Evolutionary conservation across 2,329 filamentous ascomycete species (phyloP), one percentile per base, ranked within the genome.

Genomic region (Colletotrichum musicola): DNA sequence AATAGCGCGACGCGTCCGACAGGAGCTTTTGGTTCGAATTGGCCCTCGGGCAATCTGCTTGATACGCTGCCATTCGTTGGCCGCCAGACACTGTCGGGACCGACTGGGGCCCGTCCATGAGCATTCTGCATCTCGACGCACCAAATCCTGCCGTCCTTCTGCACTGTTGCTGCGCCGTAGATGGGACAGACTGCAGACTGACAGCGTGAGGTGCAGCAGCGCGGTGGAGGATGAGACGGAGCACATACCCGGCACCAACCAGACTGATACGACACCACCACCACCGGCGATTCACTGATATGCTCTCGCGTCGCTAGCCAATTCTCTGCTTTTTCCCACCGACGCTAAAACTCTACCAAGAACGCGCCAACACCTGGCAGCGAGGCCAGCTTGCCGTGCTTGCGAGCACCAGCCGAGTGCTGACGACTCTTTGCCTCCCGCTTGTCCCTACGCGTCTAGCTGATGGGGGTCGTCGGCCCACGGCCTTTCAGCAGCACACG

Each of bases 1-100:
- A 51, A 65, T 51, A 56, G 65, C 55, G 65, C 65, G 62, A 65
- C 62, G 62, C 65, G 54, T 61, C 55, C 35, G 30, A 60, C 50
- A 50, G 30, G 60, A 68, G 54, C 25, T 49, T 35, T 55, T 16
- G n/a, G 27, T 42, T 42, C 12, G 16, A 42, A 18, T 49, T 20
- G 35, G n/a, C 42, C 22, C 22, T 27, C 35, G n/a, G 64, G 38
- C 40, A 20, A 51, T 54, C 25, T 49, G 30, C 14, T 20, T 42
- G 55, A 42, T 16, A 51, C 22, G 18, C 42, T 30, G 22, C 54
- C n/a, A 60, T 60, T 68, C 61, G 54, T 65, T 38, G 22, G 51
- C 14, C 16, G 46, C 38, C 53, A 30, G 38, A 38, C 55, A 60
- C 40, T 60, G 27, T 38, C 44, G 65, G 38, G 40, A 68, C n/a